Evolutionary conservation across 2,329 filamentous ascomycete species (phyloP), one percentile per base, ranked within the genome.

Genomic region (Beauveria pseudobassiana): DNA sequence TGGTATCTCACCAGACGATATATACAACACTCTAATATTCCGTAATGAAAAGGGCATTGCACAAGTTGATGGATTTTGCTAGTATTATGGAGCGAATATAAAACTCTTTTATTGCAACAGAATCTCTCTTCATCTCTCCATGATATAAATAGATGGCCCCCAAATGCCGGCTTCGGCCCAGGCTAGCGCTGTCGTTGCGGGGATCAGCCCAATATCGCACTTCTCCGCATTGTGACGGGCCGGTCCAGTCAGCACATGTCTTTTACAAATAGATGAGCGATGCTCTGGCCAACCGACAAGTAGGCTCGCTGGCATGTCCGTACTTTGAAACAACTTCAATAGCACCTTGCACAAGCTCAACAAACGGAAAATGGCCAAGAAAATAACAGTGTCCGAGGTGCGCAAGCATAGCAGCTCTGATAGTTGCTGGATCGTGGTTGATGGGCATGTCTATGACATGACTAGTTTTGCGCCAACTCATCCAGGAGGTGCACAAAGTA

Each of bases 381-480:
- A 70, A 16, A 54, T 82, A 22, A 76, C 77, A 16, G 67, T 71
- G 2, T 65, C 74, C 48, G 76, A 84, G 63, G 71, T 85, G 62
- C 74, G 75, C 1, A 68, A 68, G 43, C 82, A 85, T 66, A 76
- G 74, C 48, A 75, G 70, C 0, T 71, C 74, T 0, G 72, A 77
- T 16, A 78, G 85, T 67, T 77, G 82, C 67, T 90, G 87, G 87
- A 80, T 89, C 63, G 85, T 88, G 24, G 80, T 90, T n/a, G 81
- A 89, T 67, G 80, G 81, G 43, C 77, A 81, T 62, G 85, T 89
- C 46, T 89, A 86, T 76, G 85, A 90, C 70, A 74, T 70, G 24
- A 68, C 68, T 0, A 57, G 63, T 12, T 70, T 70, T 38, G 67
- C 68, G 1, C 63, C 65, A 1, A 48, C 64, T 1, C 68, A 70